phyloP scores from a whole-genome alignment of 495 filamentous ascomycete species.

The Aspergillus saccharolyticus region DNA sequence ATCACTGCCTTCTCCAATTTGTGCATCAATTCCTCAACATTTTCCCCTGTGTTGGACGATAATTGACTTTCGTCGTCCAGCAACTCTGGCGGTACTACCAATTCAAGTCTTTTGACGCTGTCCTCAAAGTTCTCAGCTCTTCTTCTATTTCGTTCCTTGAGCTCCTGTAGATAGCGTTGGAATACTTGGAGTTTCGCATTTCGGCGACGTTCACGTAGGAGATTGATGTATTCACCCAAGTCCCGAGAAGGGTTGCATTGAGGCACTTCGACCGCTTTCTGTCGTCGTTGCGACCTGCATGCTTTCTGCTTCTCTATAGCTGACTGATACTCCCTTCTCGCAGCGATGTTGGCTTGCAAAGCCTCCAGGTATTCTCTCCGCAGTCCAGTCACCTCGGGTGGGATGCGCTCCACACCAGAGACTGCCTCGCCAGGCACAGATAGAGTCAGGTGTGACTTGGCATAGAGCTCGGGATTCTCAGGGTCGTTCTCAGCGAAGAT shows the following conservation, averaged over 20 bases:
- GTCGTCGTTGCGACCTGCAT: neutral
- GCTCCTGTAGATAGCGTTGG: constrained; percentile 39
- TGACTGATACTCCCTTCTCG: constrained; percentile 42
- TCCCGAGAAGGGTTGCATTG: constrained; percentile 26
- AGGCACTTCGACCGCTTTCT: neutral
- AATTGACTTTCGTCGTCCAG: constrained; percentile 10
- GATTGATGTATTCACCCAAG: constrained; percentile 47
- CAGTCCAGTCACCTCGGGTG: constrained; percentile 34
- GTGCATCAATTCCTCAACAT: constrained; percentile 47
- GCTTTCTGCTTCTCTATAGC: constrained; percentile 26
- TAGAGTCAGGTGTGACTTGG: constrained; percentile 33
- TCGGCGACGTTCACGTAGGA: constrained; percentile 51
- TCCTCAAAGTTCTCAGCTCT: constrained; percentile 43
- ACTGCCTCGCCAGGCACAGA: constrained; percentile 34
- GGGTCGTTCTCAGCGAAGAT: constrained; percentile 27
- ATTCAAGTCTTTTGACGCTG: constrained; percentile 37
- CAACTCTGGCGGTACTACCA: constrained; percentile 39
- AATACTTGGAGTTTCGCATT: constrained; percentile 53
- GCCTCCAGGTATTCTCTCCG: constrained; percentile 53
- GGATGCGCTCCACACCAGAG: constrained; percentile 33
- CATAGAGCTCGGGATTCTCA: constrained; percentile 17
- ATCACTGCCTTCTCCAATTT: constrained; percentile 63
- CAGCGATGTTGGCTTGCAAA: constrained; percentile 52
- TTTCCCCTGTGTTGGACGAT: constrained; percentile 23
- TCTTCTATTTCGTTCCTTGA: constrained; percentile 38